Conservation (phyloP, 371 early-diverging fungal genomes). For the Fennellomyces sp. region DNA sequence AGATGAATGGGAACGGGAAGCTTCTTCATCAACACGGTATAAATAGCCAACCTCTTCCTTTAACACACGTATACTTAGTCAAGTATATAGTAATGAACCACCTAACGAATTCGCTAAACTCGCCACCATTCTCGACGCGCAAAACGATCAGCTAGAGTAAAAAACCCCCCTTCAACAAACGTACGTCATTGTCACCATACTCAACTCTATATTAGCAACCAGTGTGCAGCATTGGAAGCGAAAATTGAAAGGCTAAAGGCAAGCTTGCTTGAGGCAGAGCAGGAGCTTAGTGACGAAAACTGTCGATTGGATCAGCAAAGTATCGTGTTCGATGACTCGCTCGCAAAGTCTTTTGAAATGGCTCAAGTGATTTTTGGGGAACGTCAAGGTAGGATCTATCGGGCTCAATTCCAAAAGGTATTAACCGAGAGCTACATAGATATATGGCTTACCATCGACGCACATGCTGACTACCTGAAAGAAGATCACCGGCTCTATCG, state of each 20-base stretch:
- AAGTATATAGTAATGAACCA: neutral
- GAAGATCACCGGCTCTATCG: neutral
- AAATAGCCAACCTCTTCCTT: too few relatives aligned
- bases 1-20: constrained; percentile 12
- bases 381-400: neutral
- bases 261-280: constrained; percentile 4
- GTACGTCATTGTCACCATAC: neutral
- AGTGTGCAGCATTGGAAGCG: constrained; percentile 3
- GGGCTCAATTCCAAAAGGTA: neutral
- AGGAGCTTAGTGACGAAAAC: constrained; percentile 10
- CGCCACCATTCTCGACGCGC: constrained; percentile 1
- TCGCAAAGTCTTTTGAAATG: neutral
- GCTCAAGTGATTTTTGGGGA: neutral
- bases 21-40: constrained; percentile 10
- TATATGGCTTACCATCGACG: neutral
- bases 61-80: neutral
- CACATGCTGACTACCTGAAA: neutral
- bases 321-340: constrained; percentile 3
- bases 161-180: neutral
- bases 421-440: too few relatives aligned
- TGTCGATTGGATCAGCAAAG: constrained; percentile 9
- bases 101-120: constrained; percentile 2
- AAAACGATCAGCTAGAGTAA: constrained; percentile 11
- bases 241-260: constrained; percentile 1
- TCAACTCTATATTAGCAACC: neutral